A percentile compares a stretch with the other conserved stretches of the same genome.
phyloP scores from a whole-genome alignment of 139 green algal genomes.

The Nannochloris sp. region DNA sequence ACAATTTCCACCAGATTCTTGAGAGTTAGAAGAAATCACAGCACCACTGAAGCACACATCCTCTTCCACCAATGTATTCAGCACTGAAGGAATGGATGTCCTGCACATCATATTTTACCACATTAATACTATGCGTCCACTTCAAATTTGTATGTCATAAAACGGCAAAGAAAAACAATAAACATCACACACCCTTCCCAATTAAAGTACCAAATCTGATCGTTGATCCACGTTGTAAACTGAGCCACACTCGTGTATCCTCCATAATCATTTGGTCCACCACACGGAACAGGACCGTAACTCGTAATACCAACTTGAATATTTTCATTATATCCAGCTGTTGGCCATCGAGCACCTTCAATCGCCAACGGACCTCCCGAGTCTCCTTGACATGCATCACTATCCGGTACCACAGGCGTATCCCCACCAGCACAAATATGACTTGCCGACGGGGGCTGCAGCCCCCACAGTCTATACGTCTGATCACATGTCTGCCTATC shows the following conservation, averaged over 20 bases:
- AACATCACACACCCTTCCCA: background rate
- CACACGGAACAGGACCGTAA: background rate
- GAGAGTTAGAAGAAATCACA: background rate
- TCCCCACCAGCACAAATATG: background rate
- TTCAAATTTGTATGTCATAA: background rate
- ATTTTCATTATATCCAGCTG: background rate
- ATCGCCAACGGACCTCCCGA: background rate
- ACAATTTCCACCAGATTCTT: background rate
- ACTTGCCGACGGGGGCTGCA: background rate
- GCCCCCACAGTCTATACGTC: background rate
- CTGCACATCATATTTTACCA: background rate
- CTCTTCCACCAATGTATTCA: background rate
- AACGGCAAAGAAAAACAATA: background rate
- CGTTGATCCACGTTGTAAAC: background rate
- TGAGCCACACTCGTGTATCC: background rate
- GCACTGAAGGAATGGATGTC: background rate
- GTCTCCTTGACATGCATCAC: background rate
- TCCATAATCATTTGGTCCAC: background rate
- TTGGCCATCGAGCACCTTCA: background rate
- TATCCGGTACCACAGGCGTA: background rate
- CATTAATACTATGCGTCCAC: background rate
- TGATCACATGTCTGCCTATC: background rate
- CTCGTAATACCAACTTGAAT: slow-evolving; percentile 4
- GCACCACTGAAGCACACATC: background rate
- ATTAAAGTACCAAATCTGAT: slow-evolving; percentile 2